Base-by-base conservation (phyloP, 129 eudicot species). In the Tagetes erecta region DNA sequence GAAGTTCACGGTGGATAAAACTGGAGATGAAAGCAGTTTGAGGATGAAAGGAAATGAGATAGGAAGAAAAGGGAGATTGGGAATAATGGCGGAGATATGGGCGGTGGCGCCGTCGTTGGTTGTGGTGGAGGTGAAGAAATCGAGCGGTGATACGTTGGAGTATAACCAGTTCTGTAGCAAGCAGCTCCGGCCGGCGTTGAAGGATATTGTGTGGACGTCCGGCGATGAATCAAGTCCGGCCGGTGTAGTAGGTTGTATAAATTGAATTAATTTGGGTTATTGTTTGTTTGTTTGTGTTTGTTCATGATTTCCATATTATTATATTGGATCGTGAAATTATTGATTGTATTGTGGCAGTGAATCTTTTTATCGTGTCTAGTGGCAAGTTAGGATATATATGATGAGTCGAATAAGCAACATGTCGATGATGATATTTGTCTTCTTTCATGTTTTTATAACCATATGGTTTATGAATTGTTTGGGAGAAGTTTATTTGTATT, bases 161-260 rank as follows among this genome's bases (percentile, higher is more conserved):
- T 93, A 87, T 78, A 82, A 90, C 66, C 87, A 82, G 72, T 93
- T 93, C 86, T 93, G 96, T 70, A 79, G 86, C 33, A 83, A 86
- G 67, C 87, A 90, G 78, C 97, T 93, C 62, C 81, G 97, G 31
- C 98, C 98, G 45, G 98, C 98, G 31, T 83, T 93, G 0, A 83
- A 88, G 70, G 98, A 90, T 36, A 83, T 93, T 7, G 74, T 81
- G 2, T 85, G 89, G 89, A 81, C 79, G 6, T 14, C 84, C 30
- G 79, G 78, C 37, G 84, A 70, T 35, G 38, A 80, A 4, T 37
- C 57, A 8, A 20, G 73, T 59, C 51, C 51, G 27, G 27, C 27
- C 27, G 27, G 27, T 20, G 50, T 46, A 6, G 41, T 72, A 64
- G 42, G 13, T 4, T 6, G 1, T 66, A 42, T 76, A 6, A 4